Conservation (phyloP, 148 eudicot genomes). For the Euryodendron excelsum region DNA sequence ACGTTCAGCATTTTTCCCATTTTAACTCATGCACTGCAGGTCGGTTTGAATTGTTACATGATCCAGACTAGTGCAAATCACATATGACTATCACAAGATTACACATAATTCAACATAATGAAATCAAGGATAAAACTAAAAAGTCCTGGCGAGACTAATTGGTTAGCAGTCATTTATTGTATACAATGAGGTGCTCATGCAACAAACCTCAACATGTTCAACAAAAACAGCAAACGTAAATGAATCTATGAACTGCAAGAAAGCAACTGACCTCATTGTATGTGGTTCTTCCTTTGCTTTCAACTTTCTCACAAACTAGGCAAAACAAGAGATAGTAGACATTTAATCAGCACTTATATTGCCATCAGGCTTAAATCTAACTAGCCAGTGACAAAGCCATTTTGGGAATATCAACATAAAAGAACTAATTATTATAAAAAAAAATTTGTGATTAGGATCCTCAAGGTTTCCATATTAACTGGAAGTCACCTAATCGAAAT, state of each 20-base stretch:
- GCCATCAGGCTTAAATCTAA: not conserved
- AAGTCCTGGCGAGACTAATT: not conserved
- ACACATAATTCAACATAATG: not conserved
- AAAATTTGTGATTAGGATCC: not conserved
- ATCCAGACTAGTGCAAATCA: not conserved
- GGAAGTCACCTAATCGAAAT: not conserved
- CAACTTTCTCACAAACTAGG: slow-evolving; percentile 92
- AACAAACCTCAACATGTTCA: not conserved
- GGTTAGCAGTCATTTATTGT: not conserved
- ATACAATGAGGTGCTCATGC: not conserved
- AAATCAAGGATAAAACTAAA: not conserved
- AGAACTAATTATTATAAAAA: not conserved
- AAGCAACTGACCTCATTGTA: slow-evolving; percentile 74
- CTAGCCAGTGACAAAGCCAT: not conserved
- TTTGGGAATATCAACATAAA: not conserved
- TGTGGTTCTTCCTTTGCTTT: slow-evolving; percentile 98
- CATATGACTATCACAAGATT: not conserved
- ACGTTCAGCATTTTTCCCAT: not conserved
- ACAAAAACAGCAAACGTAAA: not conserved
- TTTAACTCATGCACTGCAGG: not conserved
- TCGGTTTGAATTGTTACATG: not conserved
- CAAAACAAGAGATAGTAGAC: slow-evolving; percentile 16
- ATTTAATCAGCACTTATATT: slow-evolving; percentile 9
- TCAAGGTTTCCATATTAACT: not conserved
- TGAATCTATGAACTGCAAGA: slow-evolving; percentile 14